Conservation (phyloP, 306 rosid species). For the Hippophae gyantsensis region DNA sequence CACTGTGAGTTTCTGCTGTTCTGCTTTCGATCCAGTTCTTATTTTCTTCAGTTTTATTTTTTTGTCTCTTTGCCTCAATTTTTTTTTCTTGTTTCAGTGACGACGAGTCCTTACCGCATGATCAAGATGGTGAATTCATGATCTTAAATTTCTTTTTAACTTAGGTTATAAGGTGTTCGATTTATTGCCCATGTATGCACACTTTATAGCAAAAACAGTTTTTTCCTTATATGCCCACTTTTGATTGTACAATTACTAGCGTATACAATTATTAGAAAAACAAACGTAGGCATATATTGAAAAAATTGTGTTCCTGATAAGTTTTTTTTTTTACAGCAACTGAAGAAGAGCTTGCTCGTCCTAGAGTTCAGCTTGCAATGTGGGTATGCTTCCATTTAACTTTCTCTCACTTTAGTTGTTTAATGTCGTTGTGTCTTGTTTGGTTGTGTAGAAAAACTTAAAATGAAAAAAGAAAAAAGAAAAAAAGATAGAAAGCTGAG, state of each 20-base stretch:
- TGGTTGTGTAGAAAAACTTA: background rate
- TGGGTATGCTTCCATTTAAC: conserved; percentile 53
- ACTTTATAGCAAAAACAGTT: too few species aligned
- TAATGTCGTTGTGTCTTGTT: background rate
- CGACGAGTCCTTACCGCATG: conserved; percentile 36
- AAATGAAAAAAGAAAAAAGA: background rate
- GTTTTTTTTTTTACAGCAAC: conserved; percentile 20
- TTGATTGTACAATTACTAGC: too few species aligned
- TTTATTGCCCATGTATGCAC: conserved; percentile 5
- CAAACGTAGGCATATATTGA: background rate
- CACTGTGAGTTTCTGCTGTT: conserved; percentile 21
- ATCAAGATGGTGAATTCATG: conserved; percentile 36
- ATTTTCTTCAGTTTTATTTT: background rate
- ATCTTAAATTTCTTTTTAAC: background rate
- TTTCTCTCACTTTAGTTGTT: background rate
- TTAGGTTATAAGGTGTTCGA: conserved; percentile 11
- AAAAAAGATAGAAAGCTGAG: background rate
- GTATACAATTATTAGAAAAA: too few species aligned
- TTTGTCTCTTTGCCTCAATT: conserved; percentile 11
- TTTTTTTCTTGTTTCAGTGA: conserved; percentile 26
- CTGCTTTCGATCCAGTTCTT: background rate
- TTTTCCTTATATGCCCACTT: too few species aligned
- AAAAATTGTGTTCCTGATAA: conserved; percentile 2
- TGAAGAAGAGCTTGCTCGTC: conserved; percentile 42
- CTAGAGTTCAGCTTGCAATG: conserved; percentile 76